Evolutionary conservation across 805 yeast genomes (phyloP).

Genomic region (Kluyveromyces wickerhamii): DNA sequence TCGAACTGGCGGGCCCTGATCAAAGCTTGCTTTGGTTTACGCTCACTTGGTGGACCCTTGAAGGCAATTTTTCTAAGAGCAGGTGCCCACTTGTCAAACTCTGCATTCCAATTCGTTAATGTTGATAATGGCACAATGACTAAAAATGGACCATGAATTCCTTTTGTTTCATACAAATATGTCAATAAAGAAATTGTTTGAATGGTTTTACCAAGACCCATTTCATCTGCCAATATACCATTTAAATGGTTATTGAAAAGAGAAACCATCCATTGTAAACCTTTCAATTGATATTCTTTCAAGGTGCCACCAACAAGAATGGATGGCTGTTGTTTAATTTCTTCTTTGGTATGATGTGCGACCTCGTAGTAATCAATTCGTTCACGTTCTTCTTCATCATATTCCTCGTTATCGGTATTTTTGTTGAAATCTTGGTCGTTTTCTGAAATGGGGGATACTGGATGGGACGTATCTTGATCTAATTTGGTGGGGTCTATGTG

Average conservation of each 20-base stretch:
- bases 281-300: constrained; percentile 82
- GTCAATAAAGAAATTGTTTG: constrained; percentile 75
- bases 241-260: constrained; percentile 88
- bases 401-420: no score
- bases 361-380: constrained; percentile 75
- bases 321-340: constrained; percentile 54
- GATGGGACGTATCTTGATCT: no score
- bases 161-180: constrained; percentile 59
- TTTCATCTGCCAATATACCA: constrained; percentile 97
- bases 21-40: constrained; percentile 57
- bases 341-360: constrained; percentile 69
- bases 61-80: constrained; percentile 58
- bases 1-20: constrained; percentile 64
- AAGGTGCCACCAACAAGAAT: constrained; percentile 69
- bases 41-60: constrained; percentile 68
- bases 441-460: no score
- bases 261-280: constrained; percentile 99
- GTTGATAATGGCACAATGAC: constrained; percentile 82
- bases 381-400: constrained; percentile 53
- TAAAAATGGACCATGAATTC: constrained; percentile 60
- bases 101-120: constrained; percentile 77
- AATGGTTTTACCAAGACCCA: constrained; percentile 96
- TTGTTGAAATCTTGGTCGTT: no score
- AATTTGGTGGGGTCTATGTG: constrained; percentile 32
- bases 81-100: constrained; percentile 90